Percentiles rank a stretch among this genome's conserved stretches.
Conservation (phyloP, 768 basidiomycete species). For the Leccinum uliginosum region DNA sequence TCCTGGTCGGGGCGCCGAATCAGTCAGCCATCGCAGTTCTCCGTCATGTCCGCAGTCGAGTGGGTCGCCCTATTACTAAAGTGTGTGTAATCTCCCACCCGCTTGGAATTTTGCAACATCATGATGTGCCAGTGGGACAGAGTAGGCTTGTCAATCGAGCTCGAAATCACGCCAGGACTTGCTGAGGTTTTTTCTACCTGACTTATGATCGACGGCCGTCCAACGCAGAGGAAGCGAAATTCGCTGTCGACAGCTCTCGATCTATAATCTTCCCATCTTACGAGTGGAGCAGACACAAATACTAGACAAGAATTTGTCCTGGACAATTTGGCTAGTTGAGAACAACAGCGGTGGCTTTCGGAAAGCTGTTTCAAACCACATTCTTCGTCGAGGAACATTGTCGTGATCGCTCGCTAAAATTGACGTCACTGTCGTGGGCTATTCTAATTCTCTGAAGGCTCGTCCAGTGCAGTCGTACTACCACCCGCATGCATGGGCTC, state of each 20-base stretch:
- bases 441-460: neutral
- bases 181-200: neutral
- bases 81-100: neutral
- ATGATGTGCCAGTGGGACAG: neutral
- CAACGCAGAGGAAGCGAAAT: neutral
- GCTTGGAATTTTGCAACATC: neutral
- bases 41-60: neutral
- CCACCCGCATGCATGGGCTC: neutral
- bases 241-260: neutral
- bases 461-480: neutral
- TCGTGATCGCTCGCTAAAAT: neutral
- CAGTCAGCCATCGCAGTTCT: neutral
- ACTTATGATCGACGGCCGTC: neutral
- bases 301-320: too few relatives aligned
- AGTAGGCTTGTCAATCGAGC: neutral
- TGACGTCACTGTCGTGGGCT: neutral
- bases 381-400: neutral
- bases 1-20: neutral
- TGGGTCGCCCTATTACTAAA: neutral
- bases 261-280: neutral
- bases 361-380: neutral
- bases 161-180: neutral
- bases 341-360: neutral
- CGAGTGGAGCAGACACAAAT: neutral
- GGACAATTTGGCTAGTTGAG: neutral